Conservation (phyloP, 305 asterid genomes). For the Lippia alba region DNA sequence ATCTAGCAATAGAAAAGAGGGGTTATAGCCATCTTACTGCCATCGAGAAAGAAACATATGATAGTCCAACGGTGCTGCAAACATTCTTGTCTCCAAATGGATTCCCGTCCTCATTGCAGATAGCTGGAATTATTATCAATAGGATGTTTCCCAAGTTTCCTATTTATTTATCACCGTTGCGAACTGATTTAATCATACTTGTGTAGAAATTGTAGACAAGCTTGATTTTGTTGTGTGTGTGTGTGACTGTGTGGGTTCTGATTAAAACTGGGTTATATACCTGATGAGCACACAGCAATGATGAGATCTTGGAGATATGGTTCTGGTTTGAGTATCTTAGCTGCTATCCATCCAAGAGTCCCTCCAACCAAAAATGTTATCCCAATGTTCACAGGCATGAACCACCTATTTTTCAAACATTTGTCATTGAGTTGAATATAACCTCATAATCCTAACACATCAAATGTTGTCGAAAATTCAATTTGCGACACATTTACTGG, state of each 20-base stretch:
- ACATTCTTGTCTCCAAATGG: slow-evolving; percentile 72
- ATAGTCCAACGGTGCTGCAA: slow-evolving; percentile 61
- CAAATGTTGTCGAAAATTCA: no score
- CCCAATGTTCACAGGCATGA: slow-evolving; percentile 83
- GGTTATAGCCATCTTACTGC: slow-evolving; percentile 53
- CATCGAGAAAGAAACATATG: slow-evolving; percentile 87
- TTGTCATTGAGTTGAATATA: background rate
- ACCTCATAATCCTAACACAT: no score
- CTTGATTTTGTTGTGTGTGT: background rate
- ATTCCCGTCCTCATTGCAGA: slow-evolving; percentile 70
- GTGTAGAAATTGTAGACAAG: background rate
- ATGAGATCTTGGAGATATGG: slow-evolving; percentile 72
- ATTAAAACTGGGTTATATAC: slow-evolving; percentile 33
- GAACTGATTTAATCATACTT: background rate
- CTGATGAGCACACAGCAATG: slow-evolving; percentile 75
- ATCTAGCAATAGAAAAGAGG: background rate
- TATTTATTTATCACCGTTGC: slow-evolving; percentile 30
- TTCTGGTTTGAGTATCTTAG: slow-evolving; percentile 64
- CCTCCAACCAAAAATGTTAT: slow-evolving; percentile 78
- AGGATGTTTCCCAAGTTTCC: slow-evolving; percentile 88
- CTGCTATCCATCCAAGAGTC: slow-evolving; percentile 74
- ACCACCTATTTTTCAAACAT: slow-evolving; percentile 64
- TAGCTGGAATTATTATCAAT: slow-evolving; percentile 79
- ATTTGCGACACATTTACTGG: no score
- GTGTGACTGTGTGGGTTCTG: background rate